Conservation (phyloP, 768 basidiomycete genomes). For the Termitomyces eurrhizus region DNA sequence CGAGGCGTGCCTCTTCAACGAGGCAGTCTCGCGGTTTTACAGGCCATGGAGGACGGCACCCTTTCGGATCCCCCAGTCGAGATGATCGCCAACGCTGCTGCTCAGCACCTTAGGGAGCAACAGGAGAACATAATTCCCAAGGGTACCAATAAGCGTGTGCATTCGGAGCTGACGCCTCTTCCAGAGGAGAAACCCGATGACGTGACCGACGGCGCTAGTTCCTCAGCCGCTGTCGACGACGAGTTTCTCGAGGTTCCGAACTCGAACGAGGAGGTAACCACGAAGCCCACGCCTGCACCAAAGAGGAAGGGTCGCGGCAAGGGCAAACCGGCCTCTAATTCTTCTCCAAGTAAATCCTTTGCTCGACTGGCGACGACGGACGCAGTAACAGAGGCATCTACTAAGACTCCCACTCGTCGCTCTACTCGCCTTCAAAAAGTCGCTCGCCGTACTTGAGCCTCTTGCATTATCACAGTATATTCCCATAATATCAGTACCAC, state of each 20-base stretch:
- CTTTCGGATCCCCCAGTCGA: slow-evolving; percentile 54
- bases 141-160: slow-evolving; percentile 37
- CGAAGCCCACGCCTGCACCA: neutral
- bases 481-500: slow-evolving; percentile 1
- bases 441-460: slow-evolving; percentile 15
- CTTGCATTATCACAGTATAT: neutral
- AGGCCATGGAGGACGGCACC: slow-evolving; percentile 39
- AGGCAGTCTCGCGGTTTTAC: slow-evolving; percentile 42
- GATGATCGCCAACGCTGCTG: slow-evolving; percentile 42
- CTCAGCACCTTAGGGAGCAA: slow-evolving; percentile 20
- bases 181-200: slow-evolving; percentile 30
- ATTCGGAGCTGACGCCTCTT: slow-evolving; percentile 39
- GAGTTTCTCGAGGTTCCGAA: neutral
- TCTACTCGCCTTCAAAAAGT: slow-evolving; percentile 33
- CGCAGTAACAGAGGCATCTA: slow-evolving; percentile 17
- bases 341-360: slow-evolving; percentile 7
- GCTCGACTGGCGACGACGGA: slow-evolving; percentile 10
- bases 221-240: slow-evolving; percentile 4
- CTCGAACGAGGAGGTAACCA: slow-evolving; percentile 3
- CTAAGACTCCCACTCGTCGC: slow-evolving; percentile 24
- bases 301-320: slow-evolving; percentile 15
- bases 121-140: slow-evolving; percentile 19
- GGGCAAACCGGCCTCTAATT: slow-evolving; percentile 6
- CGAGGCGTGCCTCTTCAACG: slow-evolving; percentile 40
- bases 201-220: slow-evolving; percentile 9